Evolutionary conservation across 345 rosid genomes (phyloP).

Genomic region (Gossypium australe): DNA sequence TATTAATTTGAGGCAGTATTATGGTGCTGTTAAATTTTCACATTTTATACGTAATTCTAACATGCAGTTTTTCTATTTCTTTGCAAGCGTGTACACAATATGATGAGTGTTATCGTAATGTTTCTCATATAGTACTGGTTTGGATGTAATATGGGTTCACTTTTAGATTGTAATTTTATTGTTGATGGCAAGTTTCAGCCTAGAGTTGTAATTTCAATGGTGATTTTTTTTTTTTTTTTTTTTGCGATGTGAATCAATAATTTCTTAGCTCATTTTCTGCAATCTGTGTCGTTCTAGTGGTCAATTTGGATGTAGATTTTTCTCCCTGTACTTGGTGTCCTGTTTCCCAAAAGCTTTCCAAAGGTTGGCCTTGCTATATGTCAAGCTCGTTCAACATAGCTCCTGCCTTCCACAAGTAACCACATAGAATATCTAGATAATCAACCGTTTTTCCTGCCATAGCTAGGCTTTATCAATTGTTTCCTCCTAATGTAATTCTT

Average conservation of each 20-base stretch:
- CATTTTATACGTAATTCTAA: not conserved
- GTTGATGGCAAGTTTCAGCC: not conserved
- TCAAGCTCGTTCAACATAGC: not conserved
- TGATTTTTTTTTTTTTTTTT: not conserved
- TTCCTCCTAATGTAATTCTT: slow-evolving; percentile 6
- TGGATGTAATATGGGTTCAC: not conserved
- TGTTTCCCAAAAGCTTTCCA: not conserved
- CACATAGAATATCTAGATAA: slow-evolving; percentile 3
- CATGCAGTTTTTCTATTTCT: not conserved
- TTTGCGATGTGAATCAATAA: not conserved
- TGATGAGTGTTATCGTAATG: not conserved
- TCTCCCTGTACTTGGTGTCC: not conserved
- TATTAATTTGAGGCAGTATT: not conserved
- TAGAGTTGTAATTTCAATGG: not conserved
- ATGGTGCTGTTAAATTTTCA: not conserved
- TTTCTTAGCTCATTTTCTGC: not conserved
- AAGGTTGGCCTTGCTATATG: not conserved
- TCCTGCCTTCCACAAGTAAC: not conserved
- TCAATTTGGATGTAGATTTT: not conserved
- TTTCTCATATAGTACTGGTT: not conserved
- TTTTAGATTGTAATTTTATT: not conserved
- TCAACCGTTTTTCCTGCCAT: not conserved
- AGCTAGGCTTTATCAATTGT: slow-evolving; percentile 5
- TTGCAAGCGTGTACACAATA: not conserved
- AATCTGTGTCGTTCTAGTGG: not conserved